Evolutionary conservation across 225 moss, liverwort and hornwort genomes (phyloP).

Genomic region (Physcomitrium patens): DNA sequence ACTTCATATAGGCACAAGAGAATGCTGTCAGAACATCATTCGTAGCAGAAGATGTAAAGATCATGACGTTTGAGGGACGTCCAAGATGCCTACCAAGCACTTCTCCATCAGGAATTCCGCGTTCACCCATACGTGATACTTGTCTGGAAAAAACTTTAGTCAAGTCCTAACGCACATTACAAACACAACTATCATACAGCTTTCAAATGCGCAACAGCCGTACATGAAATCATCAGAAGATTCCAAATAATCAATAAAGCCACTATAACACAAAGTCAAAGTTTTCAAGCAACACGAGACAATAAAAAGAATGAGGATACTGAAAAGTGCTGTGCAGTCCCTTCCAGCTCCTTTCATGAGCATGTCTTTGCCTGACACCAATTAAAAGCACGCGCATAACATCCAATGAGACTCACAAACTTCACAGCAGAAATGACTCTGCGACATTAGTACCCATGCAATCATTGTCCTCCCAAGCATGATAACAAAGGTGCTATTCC

Average conservation of each 20-base stretch:
- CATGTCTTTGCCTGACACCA: conserved; percentile 85
- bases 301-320: conserved; percentile 67
- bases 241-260: conserved; percentile 1
- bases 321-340: conserved; percentile 90
- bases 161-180: conserved; percentile 46
- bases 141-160: conserved; percentile 62
- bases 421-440: conserved; percentile 1
- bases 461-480: background rate
- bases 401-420: conserved; percentile 12
- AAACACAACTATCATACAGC: background rate
- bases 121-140: conserved; percentile 97
- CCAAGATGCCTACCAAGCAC: conserved; percentile 87
- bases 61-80: conserved; percentile 48
- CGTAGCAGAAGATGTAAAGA: background rate
- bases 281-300: conserved; percentile 11
- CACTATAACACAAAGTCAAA: background rate
- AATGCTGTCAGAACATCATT: background rate
- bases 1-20: background rate
- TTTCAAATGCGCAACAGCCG: background rate
- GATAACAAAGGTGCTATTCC: background rate
- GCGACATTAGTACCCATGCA: background rate
- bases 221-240: background rate
- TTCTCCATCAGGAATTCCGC: conserved; percentile 96
- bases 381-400: conserved; percentile 20
- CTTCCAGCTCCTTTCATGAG: conserved; percentile 95